phyloP scores from a whole-genome alignment of 2,329 filamentous ascomycete genomes.

The Coniochaeta hoffmannii region DNA sequence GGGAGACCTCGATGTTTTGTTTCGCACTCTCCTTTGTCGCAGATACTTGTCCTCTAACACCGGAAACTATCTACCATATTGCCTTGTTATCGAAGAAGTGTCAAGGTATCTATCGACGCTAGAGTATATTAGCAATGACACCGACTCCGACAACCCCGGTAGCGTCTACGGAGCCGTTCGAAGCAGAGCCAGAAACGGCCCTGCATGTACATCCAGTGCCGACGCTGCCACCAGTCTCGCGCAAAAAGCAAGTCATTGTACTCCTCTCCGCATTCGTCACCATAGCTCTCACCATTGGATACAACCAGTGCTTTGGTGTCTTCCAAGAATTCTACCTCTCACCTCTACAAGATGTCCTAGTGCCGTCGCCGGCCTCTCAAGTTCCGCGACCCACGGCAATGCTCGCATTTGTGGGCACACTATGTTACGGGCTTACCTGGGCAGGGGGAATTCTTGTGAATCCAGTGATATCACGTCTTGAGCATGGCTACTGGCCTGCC shows the following conservation, averaged over 20 bases:
- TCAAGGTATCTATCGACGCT: too few species aligned
- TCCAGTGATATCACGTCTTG: conserved; percentile 35
- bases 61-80: too few species aligned
- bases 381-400: conserved; percentile 28
- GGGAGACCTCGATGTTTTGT: too few species aligned
- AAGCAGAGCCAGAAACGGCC: not conserved
- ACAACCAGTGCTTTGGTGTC: conserved; percentile 41
- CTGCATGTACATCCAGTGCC: conserved; percentile 8
- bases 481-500: conserved; percentile 20
- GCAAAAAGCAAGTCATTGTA: conserved; percentile 32
- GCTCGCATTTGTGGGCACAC: conserved; percentile 39
- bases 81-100: too few species aligned
- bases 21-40: too few species aligned
- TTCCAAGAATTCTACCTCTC: conserved; percentile 42
- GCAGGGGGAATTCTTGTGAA: conserved; percentile 40
- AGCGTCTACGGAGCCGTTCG: not conserved
- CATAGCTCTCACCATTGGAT: conserved; percentile 38
- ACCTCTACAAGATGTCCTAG: conserved; percentile 28
- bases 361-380: conserved; percentile 20
- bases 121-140: too few species aligned
- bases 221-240: conserved; percentile 25
- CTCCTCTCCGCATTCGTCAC: conserved; percentile 34
- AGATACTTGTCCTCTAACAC: too few species aligned
- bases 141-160: not conserved
- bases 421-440: conserved; percentile 41